Base-by-base conservation (phyloP, 2,329 filamentous ascomycete genomes). In the Diaporthe sp. region DNA sequence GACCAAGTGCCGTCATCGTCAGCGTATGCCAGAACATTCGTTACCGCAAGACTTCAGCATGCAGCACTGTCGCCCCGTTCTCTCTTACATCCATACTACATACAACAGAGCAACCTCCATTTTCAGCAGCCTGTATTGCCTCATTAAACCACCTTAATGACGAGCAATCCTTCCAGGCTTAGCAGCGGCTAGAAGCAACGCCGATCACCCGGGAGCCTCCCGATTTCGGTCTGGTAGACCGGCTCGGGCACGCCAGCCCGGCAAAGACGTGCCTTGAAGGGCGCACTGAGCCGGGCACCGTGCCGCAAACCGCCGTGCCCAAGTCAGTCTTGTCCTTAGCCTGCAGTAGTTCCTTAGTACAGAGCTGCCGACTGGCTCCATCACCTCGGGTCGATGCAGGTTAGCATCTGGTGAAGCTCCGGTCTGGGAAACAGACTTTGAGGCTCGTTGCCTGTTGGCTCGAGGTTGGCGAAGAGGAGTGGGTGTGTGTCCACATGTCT, bases 191-290 rank as follows among this genome's bases (percentile, higher is more conserved):
- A 39, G 22, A n/a, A 37, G 31, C 59, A 31, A 13, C 46, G 65
- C 65, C 31, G 65, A 53, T 42, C 65, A 39, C 19, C 65, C 46
- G 19, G 65, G 49, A 53, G 65, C 46, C 46, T 49, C 65, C 65
- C 65, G 65, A 68, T 68, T n/a, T 68, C 65, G 65, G 65, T 39
- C 65, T 53, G 22, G 31, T 53, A 53, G 46, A 51, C 31, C 65
- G 65, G 46, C 65, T 53, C 65, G 65, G 65, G 5, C 46, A 53
- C 22, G 15, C 12, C 65, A 39, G 46, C 65, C 65, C 62, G 62
- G 62, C 62, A 68, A 68, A 39, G 19, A 49, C 28, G 10, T 51
- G 44, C 62, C 42, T 15, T 53, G 46, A 68, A 68, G 46, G 65
- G 65, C 65, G 65, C 46, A n/a, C 65, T 28, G 34, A 39, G 46